These are phyloP conservation scores for Wickerhamiella parazyma DNA, from an alignment of 805 yeast genomes.

Conservation along the genomic window DNA sequence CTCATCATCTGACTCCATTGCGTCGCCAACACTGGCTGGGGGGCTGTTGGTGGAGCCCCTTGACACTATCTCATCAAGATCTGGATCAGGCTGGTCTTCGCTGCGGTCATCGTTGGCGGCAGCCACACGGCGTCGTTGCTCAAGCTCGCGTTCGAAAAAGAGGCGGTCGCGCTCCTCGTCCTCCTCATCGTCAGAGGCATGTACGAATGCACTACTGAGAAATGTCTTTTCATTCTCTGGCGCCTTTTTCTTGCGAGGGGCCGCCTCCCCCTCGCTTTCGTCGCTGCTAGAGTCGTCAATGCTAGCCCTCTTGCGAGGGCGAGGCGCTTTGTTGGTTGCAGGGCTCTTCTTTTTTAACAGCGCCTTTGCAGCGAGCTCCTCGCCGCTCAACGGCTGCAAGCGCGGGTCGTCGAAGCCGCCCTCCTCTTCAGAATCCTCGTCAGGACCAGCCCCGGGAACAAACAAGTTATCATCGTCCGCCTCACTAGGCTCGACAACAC, in stretches of 20 bases:
- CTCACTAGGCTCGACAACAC: slow-evolving; percentile 26
- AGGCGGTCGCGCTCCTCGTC: slow-evolving; percentile 40
- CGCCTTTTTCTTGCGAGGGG: background rate
- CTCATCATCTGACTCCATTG: background rate
- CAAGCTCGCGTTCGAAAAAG: slow-evolving; percentile 45
- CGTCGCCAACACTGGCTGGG: too few species aligned
- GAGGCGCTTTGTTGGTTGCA: slow-evolving; percentile 11
- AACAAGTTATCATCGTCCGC: slow-evolving; percentile 6
- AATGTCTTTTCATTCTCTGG: slow-evolving; percentile 10
- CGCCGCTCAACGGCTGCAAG: slow-evolving; percentile 18
- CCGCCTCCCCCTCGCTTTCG: background rate
- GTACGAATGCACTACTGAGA: slow-evolving; percentile 42
- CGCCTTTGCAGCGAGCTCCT: slow-evolving; percentile 16
- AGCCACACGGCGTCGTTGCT: slow-evolving; percentile 12
- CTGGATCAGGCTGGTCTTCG: too few species aligned
- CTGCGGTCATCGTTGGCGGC: background rate
- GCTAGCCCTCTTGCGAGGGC: slow-evolving; percentile 4
- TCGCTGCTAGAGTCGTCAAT: slow-evolving; percentile 4
- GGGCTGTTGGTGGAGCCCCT: too few species aligned
- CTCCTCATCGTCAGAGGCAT: slow-evolving; percentile 50
- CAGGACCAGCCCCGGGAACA: slow-evolving; percentile 20
- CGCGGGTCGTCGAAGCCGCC: slow-evolving; percentile 16
- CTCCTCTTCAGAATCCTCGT: slow-evolving; percentile 8
- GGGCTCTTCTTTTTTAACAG: slow-evolving; percentile 5
- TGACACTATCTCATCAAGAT: too few species aligned